These are phyloP conservation scores for Auricularia cornea DNA, from an alignment of 768 basidiomycete genomes.

Conservation along the genomic window DNA sequence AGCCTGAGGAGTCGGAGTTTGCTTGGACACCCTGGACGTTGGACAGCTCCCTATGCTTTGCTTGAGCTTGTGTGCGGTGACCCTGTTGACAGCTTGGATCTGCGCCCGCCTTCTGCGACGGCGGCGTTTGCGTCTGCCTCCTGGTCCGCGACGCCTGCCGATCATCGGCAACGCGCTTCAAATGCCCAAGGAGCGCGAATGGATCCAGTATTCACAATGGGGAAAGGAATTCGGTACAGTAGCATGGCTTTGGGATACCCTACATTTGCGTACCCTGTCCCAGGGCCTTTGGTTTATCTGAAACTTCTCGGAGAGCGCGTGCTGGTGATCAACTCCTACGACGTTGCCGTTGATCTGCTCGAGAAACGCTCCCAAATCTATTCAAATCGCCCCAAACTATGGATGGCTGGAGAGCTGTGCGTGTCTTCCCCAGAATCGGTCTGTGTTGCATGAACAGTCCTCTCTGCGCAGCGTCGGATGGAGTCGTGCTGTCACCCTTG, in stretches of 20 bases:
- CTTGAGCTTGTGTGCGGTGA: not conserved
- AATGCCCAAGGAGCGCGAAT: constrained; percentile 4
- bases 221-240: constrained; percentile 1
- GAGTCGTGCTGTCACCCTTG: not conserved
- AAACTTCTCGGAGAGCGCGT: not conserved
- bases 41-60: too few relatives aligned
- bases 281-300: not conserved
- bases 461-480: not conserved
- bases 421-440: not conserved
- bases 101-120: not conserved
- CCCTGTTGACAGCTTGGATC: not conserved
- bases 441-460: not conserved
- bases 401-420: constrained; percentile 12
- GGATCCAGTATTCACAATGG: constrained; percentile 5
- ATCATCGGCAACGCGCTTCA: constrained; percentile 6
- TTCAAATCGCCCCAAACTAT: constrained; percentile 15
- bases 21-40: too few relatives aligned
- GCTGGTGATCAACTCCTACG: constrained; percentile 13
- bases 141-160: constrained; percentile 5
- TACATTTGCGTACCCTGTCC: not conserved
- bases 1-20: too few relatives aligned
- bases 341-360: constrained; percentile 14
- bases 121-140: not conserved
- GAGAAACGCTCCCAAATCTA: constrained; percentile 13
- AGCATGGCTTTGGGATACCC: not conserved